These are phyloP conservation scores for Chlamydomonas applanata DNA, from an alignment of 139 green algal genomes.

Conservation along the genomic window DNA sequence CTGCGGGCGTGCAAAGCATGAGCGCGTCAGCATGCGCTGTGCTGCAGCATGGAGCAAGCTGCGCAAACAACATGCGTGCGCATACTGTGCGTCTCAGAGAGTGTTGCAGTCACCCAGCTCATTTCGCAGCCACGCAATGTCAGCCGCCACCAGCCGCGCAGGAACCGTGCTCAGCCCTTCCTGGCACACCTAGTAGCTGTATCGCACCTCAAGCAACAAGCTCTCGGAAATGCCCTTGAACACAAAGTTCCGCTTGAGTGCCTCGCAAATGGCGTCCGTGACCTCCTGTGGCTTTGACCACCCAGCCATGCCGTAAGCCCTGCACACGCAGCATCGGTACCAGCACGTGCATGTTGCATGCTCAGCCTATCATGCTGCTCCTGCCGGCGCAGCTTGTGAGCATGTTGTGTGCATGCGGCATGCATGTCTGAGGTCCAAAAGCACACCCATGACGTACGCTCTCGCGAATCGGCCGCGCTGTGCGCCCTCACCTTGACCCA, in stretches of 20 bases:
- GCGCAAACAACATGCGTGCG: too few species aligned
- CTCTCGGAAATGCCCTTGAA: constrained; percentile 59
- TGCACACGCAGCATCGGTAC: too few species aligned
- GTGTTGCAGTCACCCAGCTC: neutral
- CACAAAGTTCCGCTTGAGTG: constrained; percentile 57
- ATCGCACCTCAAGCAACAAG: constrained; percentile 52
- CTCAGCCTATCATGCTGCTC: too few species aligned
- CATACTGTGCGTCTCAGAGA: too few species aligned
- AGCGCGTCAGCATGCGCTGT: too few species aligned
- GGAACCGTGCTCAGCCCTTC: too few species aligned
- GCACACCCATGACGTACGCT: constrained; percentile 2
- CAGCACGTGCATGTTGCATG: too few species aligned
- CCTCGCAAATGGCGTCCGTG: constrained; percentile 46
- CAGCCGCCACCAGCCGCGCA: neutral
- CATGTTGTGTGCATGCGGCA: neutral
- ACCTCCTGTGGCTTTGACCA: constrained; percentile 53
- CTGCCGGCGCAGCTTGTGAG: too few species aligned
- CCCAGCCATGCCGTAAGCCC: neutral
- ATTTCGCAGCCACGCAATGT: neutral
- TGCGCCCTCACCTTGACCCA: neutral
- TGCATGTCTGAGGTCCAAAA: neutral
- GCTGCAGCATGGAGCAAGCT: too few species aligned
- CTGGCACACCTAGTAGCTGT: too few species aligned
- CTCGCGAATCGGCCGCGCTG: neutral
- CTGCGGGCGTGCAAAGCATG: constrained; percentile 5